Evolutionary conservation across 805 yeast species (phyloP).

Genomic region (Metschnikowia lochheadii): DNA sequence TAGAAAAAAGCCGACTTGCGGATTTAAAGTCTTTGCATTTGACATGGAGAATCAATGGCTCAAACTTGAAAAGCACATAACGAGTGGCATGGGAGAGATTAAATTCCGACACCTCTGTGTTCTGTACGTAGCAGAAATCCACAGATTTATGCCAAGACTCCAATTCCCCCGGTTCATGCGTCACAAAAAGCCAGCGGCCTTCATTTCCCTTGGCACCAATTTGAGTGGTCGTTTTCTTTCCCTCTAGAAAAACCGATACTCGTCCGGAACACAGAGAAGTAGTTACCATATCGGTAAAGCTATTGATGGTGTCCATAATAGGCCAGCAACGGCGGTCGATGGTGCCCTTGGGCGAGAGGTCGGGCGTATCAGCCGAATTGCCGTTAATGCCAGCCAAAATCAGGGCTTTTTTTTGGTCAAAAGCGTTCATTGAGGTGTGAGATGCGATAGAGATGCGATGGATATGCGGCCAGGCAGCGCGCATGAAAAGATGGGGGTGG

Average conservation of each 20-base stretch:
- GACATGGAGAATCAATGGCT: constrained; percentile 81
- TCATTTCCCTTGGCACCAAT: constrained; percentile 84
- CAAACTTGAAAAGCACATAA: constrained; percentile 70
- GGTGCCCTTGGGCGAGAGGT: constrained; percentile 83
- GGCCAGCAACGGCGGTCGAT: constrained; percentile 75
- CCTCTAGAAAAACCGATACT: constrained; percentile 78
- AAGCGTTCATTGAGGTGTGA: constrained; percentile 39
- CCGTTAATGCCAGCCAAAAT: constrained; percentile 51
- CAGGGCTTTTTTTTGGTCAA: constrained; percentile 60
- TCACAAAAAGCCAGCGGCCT: constrained; percentile 79
- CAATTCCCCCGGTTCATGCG: constrained; percentile 56
- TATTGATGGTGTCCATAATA: constrained; percentile 62
- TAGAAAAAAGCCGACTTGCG: constrained; percentile 60
- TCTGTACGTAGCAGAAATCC: constrained; percentile 15
- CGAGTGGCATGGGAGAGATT: constrained; percentile 26
- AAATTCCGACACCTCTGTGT: neutral
- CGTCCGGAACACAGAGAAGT: constrained; percentile 89
- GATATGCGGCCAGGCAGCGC: constrained; percentile 2
- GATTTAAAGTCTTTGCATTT: constrained; percentile 59
- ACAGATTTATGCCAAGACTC: constrained; percentile 44
- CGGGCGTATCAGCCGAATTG: constrained; percentile 44
- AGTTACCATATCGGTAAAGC: constrained; percentile 65
- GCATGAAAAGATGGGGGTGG: neutral
- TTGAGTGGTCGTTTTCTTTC: constrained; percentile 45
- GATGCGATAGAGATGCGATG: neutral